Evolutionary conservation across 805 yeast genomes (phyloP), one percentile per base, ranked within the genome.

Genomic region (Candida fluviatilis): DNA sequence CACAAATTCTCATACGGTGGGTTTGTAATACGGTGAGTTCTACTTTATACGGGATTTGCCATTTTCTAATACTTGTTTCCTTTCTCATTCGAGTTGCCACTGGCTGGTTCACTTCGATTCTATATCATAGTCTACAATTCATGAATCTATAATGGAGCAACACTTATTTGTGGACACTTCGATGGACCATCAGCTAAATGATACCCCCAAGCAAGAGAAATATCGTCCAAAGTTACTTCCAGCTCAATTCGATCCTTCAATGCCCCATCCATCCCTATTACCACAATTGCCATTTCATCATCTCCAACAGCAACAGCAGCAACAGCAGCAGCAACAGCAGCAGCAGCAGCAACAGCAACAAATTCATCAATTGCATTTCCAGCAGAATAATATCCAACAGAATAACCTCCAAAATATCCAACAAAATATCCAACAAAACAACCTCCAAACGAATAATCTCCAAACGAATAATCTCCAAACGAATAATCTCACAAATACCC

Each of bases 111-210:
- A n/a, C n/a, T n/a, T n/a, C n/a, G n/a, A n/a, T n/a, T n/a, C n/a
- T n/a, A n/a, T n/a, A n/a, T n/a, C n/a, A n/a, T n/a, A n/a, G n/a
- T n/a, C n/a, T n/a, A n/a, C n/a, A n/a, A n/a, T n/a, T n/a, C n/a
- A n/a, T n/a, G n/a, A n/a, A n/a, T n/a, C n/a, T n/a, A 21, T 11
- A n/a, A 35, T 35, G 34, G 51, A 50, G 21, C 54, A 48, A 30
- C 47, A 43, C 41, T 40, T 48, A 18, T 37, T 42, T n/a, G 53
- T 47, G 17, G 54, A 47, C 26, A 38, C 47, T 10, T 45, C 41
- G 18, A 38, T 50, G 17, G 54, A 50, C 32, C 43, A 50, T 18
- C 52, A 39, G 37, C 38, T 47, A 27, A 48, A 43, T 36, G 37
- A 25, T 21, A 21, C 24, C 10, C 24, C 6, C 24, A 21, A 21